Evolutionary conservation across 345 rosid genomes (phyloP).

Genomic region (Populus simonii): DNA sequence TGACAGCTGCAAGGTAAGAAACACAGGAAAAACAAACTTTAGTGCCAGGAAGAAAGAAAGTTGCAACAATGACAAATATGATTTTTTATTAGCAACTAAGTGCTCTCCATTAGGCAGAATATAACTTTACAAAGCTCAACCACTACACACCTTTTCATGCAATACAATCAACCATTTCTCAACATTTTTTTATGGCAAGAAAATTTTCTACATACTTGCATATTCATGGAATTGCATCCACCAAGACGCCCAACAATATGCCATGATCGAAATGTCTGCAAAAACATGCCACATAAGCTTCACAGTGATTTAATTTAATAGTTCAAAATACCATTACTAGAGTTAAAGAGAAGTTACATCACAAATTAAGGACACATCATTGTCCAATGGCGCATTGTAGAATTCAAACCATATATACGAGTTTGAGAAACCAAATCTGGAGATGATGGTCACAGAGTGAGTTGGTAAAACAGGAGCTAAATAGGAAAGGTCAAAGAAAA

Average conservation of each 20-base stretch:
- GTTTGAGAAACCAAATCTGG: conserved; percentile 82
- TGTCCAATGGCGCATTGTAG: conserved; percentile 73
- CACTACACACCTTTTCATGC: not conserved
- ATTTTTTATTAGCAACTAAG: not conserved
- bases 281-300: conserved; percentile 11
- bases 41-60: not conserved
- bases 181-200: not conserved
- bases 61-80: not conserved
- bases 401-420: conserved; percentile 93
- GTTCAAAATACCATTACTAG: not conserved
- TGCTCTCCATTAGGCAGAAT: not conserved
- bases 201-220: conserved; percentile 56
- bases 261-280: conserved; percentile 90
- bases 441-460: conserved; percentile 6
- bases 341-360: conserved; percentile 41
- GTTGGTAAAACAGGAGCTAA: conserved; percentile 8
- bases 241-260: conserved; percentile 94
- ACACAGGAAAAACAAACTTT: not conserved
- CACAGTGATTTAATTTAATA: not conserved
- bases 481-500: conserved; percentile 7
- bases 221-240: conserved; percentile 95
- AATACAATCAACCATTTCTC: not conserved
- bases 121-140: not conserved
- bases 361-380: conserved; percentile 70
- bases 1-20: conserved; percentile 52